These are phyloP conservation scores for Lentinula lateritia DNA, from an alignment of 768 basidiomycete species.

Conservation along the genomic window DNA sequence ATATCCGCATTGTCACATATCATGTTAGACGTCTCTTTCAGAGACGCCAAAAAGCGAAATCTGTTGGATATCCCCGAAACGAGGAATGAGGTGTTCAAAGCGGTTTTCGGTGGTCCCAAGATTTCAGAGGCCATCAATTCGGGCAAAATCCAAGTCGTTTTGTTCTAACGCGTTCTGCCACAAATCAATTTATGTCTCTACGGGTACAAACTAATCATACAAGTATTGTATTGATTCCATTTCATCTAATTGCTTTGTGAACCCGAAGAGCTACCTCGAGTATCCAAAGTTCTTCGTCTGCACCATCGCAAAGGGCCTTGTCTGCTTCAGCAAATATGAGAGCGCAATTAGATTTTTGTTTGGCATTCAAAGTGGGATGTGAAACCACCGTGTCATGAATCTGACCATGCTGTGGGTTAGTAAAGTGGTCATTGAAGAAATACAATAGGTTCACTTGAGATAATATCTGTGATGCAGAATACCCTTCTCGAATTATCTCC, in stretches of 20 bases:
- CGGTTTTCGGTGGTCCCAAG: constrained; percentile 57
- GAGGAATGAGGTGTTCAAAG: constrained; percentile 74
- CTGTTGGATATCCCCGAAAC: constrained; percentile 83
- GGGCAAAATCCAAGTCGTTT: constrained; percentile 74
- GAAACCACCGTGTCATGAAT: constrained; percentile 84
- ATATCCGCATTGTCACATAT: constrained; percentile 78
- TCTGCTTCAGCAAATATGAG: constrained; percentile 91
- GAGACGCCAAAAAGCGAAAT: constrained; percentile 70
- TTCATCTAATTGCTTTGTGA: constrained; percentile 47
- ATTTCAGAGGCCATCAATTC: constrained; percentile 58
- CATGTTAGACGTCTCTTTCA: constrained; percentile 70
- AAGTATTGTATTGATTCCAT: constrained; percentile 10
- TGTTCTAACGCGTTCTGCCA: constrained; percentile 45
- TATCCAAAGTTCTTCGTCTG: constrained; percentile 95
- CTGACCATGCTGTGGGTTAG: constrained; percentile 34
- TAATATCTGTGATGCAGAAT: constrained; percentile 85
- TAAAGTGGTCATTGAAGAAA: constrained; percentile 11
- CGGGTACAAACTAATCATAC: constrained; percentile 13
- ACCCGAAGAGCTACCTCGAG: constrained; percentile 82
- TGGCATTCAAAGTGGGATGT: constrained; percentile 75
- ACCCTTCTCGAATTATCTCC: constrained; percentile 79
- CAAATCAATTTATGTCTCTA: constrained; percentile 4
- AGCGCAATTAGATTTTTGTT: constrained; percentile 77
- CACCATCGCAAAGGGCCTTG: constrained; percentile 93
- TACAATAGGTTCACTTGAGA: constrained; percentile 57